Conservation (phyloP, 441 rosid genomes). For the Jatropha podagrica region DNA sequence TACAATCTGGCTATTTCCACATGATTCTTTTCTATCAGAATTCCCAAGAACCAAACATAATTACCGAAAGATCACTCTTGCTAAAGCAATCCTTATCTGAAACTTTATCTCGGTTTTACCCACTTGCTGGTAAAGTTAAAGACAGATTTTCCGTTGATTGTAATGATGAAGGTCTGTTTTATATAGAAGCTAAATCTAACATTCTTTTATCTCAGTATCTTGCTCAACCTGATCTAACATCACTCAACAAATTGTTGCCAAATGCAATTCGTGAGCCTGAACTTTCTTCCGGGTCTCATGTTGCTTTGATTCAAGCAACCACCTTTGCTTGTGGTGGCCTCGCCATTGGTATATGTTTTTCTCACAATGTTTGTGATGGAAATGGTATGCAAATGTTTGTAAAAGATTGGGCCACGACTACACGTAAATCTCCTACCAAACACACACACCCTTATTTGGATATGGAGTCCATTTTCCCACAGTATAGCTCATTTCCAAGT, state of each 20-base stretch:
- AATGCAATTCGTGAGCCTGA: not conserved
- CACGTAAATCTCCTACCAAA: conserved; percentile 1
- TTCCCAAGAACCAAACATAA: not conserved
- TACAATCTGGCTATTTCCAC: not conserved
- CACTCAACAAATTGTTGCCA: not conserved
- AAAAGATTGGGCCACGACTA: conserved; percentile 24
- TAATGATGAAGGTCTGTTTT: conserved; percentile 29
- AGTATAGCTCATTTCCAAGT: not conserved
- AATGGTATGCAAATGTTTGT: conserved; percentile 17
- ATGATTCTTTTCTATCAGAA: conserved; percentile 8
- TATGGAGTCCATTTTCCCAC: conserved; percentile 23
- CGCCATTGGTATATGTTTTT: conserved; percentile 15
- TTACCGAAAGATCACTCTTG: not conserved
- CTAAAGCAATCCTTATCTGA: conserved; percentile 28
- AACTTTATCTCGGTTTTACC: conserved; percentile 28
- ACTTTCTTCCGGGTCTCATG: not conserved
- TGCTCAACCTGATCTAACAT: not conserved
- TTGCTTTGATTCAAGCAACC: conserved; percentile 19
- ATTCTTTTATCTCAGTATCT: conserved; percentile 3
- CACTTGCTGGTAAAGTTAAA: conserved; percentile 25
- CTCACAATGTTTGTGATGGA: conserved; percentile 31
- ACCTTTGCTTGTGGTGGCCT: not conserved
- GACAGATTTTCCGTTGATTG: conserved; percentile 15
- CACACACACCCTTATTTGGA: conserved; percentile 9
- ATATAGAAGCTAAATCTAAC: conserved; percentile 21